A percentile compares a stretch with the other conserved stretches of the same genome.
Conservation (phyloP, 1,284 basidiomycete species). For the Marasmius fiardii region DNA sequence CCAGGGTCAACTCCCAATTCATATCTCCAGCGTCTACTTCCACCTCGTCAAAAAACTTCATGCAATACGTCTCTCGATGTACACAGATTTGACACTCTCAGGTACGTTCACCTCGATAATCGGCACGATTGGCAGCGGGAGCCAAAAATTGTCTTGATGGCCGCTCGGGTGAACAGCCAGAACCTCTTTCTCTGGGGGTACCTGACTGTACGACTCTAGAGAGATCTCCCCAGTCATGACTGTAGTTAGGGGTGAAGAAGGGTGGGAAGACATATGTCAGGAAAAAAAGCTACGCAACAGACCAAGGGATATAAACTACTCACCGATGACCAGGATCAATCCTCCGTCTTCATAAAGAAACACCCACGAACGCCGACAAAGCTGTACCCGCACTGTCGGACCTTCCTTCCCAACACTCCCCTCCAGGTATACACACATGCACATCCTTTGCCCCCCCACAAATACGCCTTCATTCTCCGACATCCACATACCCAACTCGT, state of each 20-base stretch:
- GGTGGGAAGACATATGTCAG: too few relatives aligned
- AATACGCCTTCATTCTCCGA: conserved; percentile 69
- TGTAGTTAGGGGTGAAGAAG: too few relatives aligned
- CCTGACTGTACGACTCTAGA: conserved; percentile 87
- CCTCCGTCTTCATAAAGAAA: conserved; percentile 80
- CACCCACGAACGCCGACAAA: conserved; percentile 90
- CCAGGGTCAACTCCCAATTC: too few relatives aligned
- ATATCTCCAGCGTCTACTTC: conserved; percentile 43
- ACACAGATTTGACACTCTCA: conserved; percentile 92
- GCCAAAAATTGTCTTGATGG: conserved; percentile 90
- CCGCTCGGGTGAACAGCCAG: conserved; percentile 91
- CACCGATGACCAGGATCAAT: conserved; percentile 87
- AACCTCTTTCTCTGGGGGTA: conserved; percentile 95
- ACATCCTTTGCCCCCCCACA: conserved; percentile 85
- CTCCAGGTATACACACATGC: conserved; percentile 95
- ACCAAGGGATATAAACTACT: conserved; percentile 29
- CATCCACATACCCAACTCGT: conserved; percentile 82
- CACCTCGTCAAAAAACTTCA: conserved; percentile 85
- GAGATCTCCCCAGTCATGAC: conserved; percentile 97
- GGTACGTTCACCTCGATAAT: conserved; percentile 97
- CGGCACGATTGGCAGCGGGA: conserved; percentile 82
- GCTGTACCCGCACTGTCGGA: conserved; percentile 95
- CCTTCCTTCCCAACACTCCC: conserved; percentile 98
- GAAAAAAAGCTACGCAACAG: not conserved
- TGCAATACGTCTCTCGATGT: conserved; percentile 88